A percentile compares a stretch with the other conserved stretches of the same genome.
These are phyloP conservation scores for Aspergillus quadricinctus DNA, from an alignment of 2,329 filamentous ascomycete genomes.

Conservation along the genomic window DNA sequence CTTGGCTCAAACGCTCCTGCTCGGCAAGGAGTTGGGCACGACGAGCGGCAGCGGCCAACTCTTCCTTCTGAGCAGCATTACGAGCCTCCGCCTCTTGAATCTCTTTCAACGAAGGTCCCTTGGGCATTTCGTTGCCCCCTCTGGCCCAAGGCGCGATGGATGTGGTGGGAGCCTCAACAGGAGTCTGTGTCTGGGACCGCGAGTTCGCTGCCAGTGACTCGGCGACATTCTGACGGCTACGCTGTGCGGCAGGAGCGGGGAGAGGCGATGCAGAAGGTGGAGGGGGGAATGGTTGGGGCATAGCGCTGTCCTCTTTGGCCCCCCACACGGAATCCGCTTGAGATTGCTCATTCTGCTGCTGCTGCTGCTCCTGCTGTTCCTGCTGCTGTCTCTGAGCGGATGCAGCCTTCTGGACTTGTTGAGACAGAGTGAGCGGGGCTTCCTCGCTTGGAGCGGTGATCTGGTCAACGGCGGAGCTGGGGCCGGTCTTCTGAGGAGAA, in stretches of 20 bases:
- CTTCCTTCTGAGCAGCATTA: constrained; percentile 85
- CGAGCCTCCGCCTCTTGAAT: constrained; percentile 95
- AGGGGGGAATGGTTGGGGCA: constrained; percentile 67
- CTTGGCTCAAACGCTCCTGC: constrained; percentile 66
- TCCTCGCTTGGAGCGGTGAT: constrained; percentile 28
- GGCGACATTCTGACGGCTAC: constrained; percentile 76
- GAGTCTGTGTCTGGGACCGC: constrained; percentile 74
- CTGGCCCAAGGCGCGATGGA: constrained; percentile 94
- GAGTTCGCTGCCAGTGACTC: constrained; percentile 63
- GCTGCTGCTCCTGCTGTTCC: constrained; percentile 22
- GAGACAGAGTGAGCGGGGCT: constrained; percentile 66
- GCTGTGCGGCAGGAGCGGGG: constrained; percentile 82
- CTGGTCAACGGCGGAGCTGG: constrained; percentile 9
- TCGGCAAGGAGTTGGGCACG: constrained; percentile 66
- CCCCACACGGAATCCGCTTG: constrained; percentile 52
- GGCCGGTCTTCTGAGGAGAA: constrained; percentile 23
- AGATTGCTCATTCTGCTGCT: constrained; percentile 32
- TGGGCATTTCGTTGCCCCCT: constrained; percentile 67
- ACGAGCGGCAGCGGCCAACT: constrained; percentile 70
- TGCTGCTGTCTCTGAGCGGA: constrained; percentile 37
- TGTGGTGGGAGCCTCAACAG: constrained; percentile 60
- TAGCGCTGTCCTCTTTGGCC: constrained; percentile 56
- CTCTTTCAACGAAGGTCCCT: constrained; percentile 88
- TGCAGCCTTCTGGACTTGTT: constrained; percentile 75
- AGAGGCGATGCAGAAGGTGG: constrained; percentile 74